Percentiles rank a stretch among this genome's conserved stretches.
Conservation (phyloP, 805 yeast genomes). For the Kregervanrija pseudodelftensis region DNA sequence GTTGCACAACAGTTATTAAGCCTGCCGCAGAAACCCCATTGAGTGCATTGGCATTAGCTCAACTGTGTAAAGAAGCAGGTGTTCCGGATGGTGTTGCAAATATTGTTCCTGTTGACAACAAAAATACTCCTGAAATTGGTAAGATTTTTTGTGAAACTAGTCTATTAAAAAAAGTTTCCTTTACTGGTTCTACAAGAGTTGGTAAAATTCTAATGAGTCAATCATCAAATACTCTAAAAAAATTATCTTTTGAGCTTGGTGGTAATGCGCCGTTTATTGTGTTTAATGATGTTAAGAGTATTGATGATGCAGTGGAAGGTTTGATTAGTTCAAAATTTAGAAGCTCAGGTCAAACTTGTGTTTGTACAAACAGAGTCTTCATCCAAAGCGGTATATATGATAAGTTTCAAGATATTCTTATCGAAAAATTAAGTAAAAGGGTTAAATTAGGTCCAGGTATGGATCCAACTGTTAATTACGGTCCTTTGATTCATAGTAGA, state of each 20-base stretch:
- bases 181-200: slow-evolving; percentile 71
- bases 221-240: slow-evolving; percentile 54
- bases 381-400: slow-evolving; percentile 58
- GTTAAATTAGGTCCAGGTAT: slow-evolving; percentile 59
- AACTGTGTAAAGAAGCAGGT: slow-evolving; percentile 57
- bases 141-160: slow-evolving; percentile 47
- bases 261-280: slow-evolving; percentile 78
- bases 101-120: slow-evolving; percentile 43
- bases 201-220: slow-evolving; percentile 63
- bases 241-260: slow-evolving; percentile 66
- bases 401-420: slow-evolving; percentile 43
- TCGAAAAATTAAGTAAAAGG: slow-evolving; percentile 33
- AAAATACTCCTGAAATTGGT: slow-evolving; percentile 41
- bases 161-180: slow-evolving; percentile 56
- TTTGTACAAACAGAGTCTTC: slow-evolving; percentile 64
- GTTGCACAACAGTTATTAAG: slow-evolving; percentile 70
- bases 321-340: slow-evolving; percentile 61
- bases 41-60: slow-evolving; percentile 61
- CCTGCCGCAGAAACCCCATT: slow-evolving; percentile 76
- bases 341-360: slow-evolving; percentile 74
- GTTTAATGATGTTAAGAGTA: slow-evolving; percentile 56
- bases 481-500: slow-evolving; percentile 58
- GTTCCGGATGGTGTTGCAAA: slow-evolving; percentile 66
- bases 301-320: slow-evolving; percentile 57
- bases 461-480: slow-evolving; percentile 53